Base-by-base conservation (phyloP, 2,329 filamentous ascomycete species). In the Exophiala viscosa region DNA sequence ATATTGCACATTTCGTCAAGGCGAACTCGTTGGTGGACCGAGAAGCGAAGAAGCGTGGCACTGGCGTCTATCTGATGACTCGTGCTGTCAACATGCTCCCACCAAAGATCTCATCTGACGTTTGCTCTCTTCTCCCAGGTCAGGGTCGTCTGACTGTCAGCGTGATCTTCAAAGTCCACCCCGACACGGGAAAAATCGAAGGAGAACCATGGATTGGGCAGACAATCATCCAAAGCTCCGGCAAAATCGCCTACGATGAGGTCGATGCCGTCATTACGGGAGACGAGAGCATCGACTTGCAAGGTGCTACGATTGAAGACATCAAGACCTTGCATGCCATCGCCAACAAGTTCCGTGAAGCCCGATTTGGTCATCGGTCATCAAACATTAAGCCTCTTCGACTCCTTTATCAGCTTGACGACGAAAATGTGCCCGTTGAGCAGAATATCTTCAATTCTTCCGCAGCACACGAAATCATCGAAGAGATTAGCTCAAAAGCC, bases 1-100 rank as follows among this genome's bases (percentile, higher is more conserved):
- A 99, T 70, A 86, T 97, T 62, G 86, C 93, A 56, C 90, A 99
- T 73, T 99, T 99, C 68, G 89, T 99, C 69, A 97, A 97, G 79
- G 80, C 86, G 43, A 95, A 95, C 76, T 96, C 91, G 13, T 82
- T 97, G 41, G 91, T 97, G 45, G 93, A 99, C 66, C 87, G 93
- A 42, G 93, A 99, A 73, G 93, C 93, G 9, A 96, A 93, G 82
- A 99, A 97, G 80, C 89, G 93, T 61, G 92, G 92, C 56, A 97
- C 91, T 52, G 91, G 90, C 33, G 93, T 99, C 18, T 95, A 97
- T 67, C 79, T 99, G 59, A 87, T 96, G 74, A 93, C 96, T 75
- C 85, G 90, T 75, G 86, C 76, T 77, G 92, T 82, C 79, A 92
- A 77, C 65, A 85, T 99, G 80, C 82, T 99, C 34, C 93, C 93